Conservation (phyloP, 352 stramenopile genomes). For the Pythium folliculosum region DNA sequence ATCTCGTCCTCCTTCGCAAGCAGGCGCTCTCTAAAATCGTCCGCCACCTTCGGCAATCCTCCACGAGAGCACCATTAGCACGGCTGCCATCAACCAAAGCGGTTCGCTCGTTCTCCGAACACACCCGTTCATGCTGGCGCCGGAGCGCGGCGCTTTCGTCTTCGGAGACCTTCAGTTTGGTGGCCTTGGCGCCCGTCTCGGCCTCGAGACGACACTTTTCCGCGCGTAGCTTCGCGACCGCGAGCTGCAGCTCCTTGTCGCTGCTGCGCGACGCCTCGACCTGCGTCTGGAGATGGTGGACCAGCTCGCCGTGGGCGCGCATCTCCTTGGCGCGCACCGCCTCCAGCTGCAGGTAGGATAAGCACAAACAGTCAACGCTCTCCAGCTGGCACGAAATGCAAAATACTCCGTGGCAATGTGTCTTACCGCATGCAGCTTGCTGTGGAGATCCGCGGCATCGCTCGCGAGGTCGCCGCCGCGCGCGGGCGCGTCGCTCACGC, state of each 20-base stretch:
- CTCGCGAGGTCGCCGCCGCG: background rate
- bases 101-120: background rate
- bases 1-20: constrained; percentile 22
- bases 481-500: background rate
- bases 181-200: constrained; percentile 23
- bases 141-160: background rate
- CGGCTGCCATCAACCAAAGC: background rate
- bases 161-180: constrained; percentile 17
- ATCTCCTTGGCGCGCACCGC: constrained; percentile 46
- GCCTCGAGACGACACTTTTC: constrained; percentile 51
- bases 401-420: too few relatives aligned
- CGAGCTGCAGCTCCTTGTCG: constrained; percentile 42
- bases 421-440: constrained; percentile 16
- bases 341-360: constrained; percentile 13
- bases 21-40: constrained; percentile 22
- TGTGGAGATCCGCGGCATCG: constrained; percentile 8
- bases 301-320: constrained; percentile 41
- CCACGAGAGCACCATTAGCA: too few relatives aligned
- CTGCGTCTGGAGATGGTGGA: constrained; percentile 40
- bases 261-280: constrained; percentile 24
- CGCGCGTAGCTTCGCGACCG: constrained; percentile 42
- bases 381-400: too few relatives aligned
- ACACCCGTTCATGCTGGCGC: constrained; percentile 12
- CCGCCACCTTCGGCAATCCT: background rate
- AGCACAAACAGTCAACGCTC: background rate